Base-by-base conservation (phyloP, 805 yeast species). In the Grigorovia humatica region DNA sequence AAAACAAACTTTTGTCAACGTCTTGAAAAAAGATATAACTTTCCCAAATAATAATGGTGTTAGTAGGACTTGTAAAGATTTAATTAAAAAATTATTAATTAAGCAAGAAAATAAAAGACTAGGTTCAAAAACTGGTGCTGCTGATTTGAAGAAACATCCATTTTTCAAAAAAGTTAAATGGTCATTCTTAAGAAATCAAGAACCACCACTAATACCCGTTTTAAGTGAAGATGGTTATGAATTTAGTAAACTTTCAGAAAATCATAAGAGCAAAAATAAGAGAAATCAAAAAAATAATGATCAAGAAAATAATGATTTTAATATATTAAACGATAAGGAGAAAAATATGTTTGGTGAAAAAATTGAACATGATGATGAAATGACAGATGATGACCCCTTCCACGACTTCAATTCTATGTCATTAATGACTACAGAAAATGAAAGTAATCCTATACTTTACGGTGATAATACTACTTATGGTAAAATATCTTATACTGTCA, bases 121-220 rank as follows among this genome's bases (percentile, higher is more conserved):
- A 45, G 99, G 99, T 0, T 87, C 96, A 11, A 82, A 85, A 54
- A 80, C 88, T 47, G 99, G 99, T 17, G 99, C 99, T 0, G 83
- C 96, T 2, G 99, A 93, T 63, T 80, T 93, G 49, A 93, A 93
- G 63, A 81, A 79, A 52, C 99, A 95, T 66, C 82, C 88, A 0
- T 95, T 90, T 59, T 93, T 93, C 76, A 91, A 89, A 64, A 85
- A 74, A 59, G 82, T 88, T 1, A 96, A 89, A 65, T 93, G 99
- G 99, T 97, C 99, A 0, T 74, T 93, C 53, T 72, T 93, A 52
- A 78, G 99, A 59, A 87, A 93, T 67, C 93, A 85, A 64, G 84
- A 85, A 53, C 98, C 99, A 1, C 99, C 99, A 15, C 83, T 93
- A 82, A 83, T 93, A 17, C 99, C 99, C 0, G 85, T 85, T 0